phyloP scores from a whole-genome alignment of 1,284 basidiomycete species.

The Grifola frondosa region DNA sequence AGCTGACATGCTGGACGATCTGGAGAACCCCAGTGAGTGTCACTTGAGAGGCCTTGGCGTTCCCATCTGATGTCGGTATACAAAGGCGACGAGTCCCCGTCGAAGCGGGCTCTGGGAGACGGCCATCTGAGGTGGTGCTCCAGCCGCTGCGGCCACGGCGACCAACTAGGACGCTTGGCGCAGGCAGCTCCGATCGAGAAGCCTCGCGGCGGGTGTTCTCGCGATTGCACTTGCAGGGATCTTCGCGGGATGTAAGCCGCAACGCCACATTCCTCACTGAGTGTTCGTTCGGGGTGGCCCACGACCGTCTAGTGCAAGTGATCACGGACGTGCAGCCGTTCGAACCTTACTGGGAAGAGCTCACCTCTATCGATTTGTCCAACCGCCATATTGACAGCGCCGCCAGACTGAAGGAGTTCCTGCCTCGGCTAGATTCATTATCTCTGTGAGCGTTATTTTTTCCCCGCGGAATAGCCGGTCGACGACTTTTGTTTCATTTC shows the following conservation, averaged over 20 bases:
- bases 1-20: slow-evolving; percentile 69
- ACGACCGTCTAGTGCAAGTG: slow-evolving; percentile 86
- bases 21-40: slow-evolving; percentile 64
- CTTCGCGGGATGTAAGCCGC: slow-evolving; percentile 20
- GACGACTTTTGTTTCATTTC: background rate
- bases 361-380: slow-evolving; percentile 78
- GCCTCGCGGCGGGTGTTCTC: slow-evolving; percentile 47
- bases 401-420: slow-evolving; percentile 90
- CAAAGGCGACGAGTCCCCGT: slow-evolving; percentile 59
- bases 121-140: slow-evolving; percentile 42
- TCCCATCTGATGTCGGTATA: slow-evolving; percentile 25
- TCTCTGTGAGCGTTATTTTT: slow-evolving; percentile 59
- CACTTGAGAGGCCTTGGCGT: background rate
- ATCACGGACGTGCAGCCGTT: slow-evolving; percentile 96
- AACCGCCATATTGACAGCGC: slow-evolving; percentile 84
- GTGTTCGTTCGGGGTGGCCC: slow-evolving; percentile 91
- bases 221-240: slow-evolving; percentile 35
- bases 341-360: slow-evolving; percentile 90
- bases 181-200: slow-evolving; percentile 19
- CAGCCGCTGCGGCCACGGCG: slow-evolving; percentile 45
- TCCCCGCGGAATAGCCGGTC: background rate
- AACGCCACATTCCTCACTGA: slow-evolving; percentile 88
- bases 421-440: slow-evolving; percentile 82
- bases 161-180: slow-evolving; percentile 31
- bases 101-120: slow-evolving; percentile 49